Conservation (phyloP, 768 basidiomycete species). For the Rhodotorula taiwanensis region DNA sequence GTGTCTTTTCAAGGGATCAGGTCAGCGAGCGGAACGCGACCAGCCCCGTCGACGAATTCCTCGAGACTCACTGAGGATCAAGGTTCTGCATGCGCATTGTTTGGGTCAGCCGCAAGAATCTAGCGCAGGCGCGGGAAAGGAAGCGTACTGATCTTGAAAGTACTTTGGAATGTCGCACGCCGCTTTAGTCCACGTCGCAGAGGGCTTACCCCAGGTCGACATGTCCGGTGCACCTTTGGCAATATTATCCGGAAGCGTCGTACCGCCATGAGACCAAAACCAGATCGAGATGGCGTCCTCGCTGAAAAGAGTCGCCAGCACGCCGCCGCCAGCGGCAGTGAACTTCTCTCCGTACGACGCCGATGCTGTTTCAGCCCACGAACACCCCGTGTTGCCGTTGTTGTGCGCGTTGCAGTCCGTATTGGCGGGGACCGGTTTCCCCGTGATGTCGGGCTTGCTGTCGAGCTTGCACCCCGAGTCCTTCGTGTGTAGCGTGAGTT, state of each 20-base stretch:
- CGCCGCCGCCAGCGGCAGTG: slow-evolving; percentile 21
- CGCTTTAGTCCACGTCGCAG: slow-evolving; percentile 6
- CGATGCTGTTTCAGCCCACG: slow-evolving; percentile 2
- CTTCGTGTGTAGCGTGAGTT: slow-evolving; percentile 17
- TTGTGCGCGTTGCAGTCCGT: slow-evolving; percentile 25
- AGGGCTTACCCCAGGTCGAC: slow-evolving; percentile 16
- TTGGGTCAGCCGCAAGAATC: too few relatives aligned
- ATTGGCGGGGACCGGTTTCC: slow-evolving; percentile 7
- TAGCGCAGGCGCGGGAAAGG: neutral
- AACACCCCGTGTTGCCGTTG: slow-evolving; percentile 23
- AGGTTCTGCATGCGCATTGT: too few relatives aligned
- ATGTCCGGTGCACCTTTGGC: slow-evolving; percentile 8
- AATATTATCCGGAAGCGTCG: slow-evolving; percentile 16
- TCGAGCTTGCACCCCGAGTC: slow-evolving; percentile 23
- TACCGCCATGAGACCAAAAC: slow-evolving; percentile 15
- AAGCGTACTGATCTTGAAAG: slow-evolving; percentile 13
- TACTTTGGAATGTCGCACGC: slow-evolving; percentile 17
- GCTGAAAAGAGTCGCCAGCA: slow-evolving; percentile 5
- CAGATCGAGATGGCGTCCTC: slow-evolving; percentile 11
- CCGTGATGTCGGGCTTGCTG: neutral
- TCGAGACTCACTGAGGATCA: slow-evolving; percentile 4
- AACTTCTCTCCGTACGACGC: slow-evolving; percentile 14
- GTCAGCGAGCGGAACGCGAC: too few relatives aligned
- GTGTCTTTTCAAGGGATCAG: neutral
- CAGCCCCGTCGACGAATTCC: too few relatives aligned